phyloP scores from a whole-genome alignment of 2,329 filamentous ascomycete genomes.

The Colletotrichum abscissum region DNA sequence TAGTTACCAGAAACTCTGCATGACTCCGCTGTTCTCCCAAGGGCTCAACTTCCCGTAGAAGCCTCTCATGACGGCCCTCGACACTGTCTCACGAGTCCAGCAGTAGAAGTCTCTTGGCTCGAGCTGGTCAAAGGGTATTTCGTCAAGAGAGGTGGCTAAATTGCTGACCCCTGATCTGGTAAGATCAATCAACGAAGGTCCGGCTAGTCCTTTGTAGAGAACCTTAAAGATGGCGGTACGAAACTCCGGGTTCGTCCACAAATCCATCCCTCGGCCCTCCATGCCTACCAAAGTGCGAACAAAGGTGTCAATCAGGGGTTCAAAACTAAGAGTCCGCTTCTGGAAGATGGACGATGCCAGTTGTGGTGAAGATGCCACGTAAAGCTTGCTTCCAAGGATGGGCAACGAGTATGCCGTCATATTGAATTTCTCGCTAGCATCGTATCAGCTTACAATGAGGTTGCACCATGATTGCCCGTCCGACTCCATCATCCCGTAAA shows the following conservation, averaged over 20 bases:
- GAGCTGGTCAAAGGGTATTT: slow-evolving; percentile 35
- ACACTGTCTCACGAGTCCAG: slow-evolving; percentile 50
- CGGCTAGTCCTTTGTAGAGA: slow-evolving; percentile 42
- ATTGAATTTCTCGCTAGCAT: neutral
- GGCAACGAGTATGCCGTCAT: slow-evolving; percentile 54
- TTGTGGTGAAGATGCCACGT: slow-evolving; percentile 52
- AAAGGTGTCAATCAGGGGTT: slow-evolving; percentile 51
- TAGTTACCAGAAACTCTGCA: slow-evolving; percentile 46
- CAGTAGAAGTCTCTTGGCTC: slow-evolving; percentile 49
- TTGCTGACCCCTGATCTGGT: slow-evolving; percentile 43
- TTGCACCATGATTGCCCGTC: neutral
- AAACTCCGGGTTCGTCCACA: slow-evolving; percentile 17
- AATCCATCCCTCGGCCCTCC: slow-evolving; percentile 42
- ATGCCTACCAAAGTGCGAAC: slow-evolving; percentile 50
- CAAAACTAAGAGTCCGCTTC: slow-evolving; percentile 53
- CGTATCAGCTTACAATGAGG: neutral
- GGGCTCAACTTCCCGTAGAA: slow-evolving; percentile 57
- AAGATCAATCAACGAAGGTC: slow-evolving; percentile 37
- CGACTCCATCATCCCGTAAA: neutral
- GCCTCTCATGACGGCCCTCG: slow-evolving; percentile 48
- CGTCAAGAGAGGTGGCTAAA: slow-evolving; percentile 40
- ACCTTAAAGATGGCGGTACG: slow-evolving; percentile 23
- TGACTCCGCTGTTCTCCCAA: slow-evolving; percentile 45
- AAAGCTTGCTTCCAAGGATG: slow-evolving; percentile 55
- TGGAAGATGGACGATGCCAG: slow-evolving; percentile 53